Conservation (phyloP, 768 basidiomycete species). For the Tephrocybe sp. region DNA sequence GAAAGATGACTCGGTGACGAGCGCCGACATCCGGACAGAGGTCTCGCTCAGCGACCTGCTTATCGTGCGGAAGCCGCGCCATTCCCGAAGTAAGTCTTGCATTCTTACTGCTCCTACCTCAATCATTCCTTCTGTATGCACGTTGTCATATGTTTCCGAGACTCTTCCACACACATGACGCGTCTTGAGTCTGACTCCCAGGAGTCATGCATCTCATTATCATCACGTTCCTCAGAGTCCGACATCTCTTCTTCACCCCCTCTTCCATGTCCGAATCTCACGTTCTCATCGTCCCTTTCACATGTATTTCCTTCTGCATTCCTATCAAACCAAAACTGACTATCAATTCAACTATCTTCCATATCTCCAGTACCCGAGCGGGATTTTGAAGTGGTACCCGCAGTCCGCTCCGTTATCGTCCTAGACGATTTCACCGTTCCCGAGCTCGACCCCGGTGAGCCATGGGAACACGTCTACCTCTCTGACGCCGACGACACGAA, state of each 20-base stretch:
- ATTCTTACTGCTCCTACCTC: constrained; percentile 2
- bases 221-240: too few relatives aligned
- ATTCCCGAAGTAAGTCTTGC: constrained; percentile 36
- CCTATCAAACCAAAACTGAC: background rate
- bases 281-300: constrained; percentile 1
- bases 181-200: constrained; percentile 4
- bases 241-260: background rate
- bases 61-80: constrained; percentile 36
- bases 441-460: constrained; percentile 48
- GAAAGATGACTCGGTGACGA: constrained; percentile 21
- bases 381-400: constrained; percentile 58
- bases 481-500: constrained; percentile 34
- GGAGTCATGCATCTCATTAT: too few relatives aligned
- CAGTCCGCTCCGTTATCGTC: constrained; percentile 52
- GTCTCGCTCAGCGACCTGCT: constrained; percentile 22
- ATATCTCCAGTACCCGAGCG: constrained; percentile 29
- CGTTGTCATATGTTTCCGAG: background rate
- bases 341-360: background rate
- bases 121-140: too few relatives aligned
- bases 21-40: constrained; percentile 10
- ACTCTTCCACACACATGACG: background rate
- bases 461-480: constrained; percentile 54
- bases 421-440: constrained; percentile 45
- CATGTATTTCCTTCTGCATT: too few relatives aligned
- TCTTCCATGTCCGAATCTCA: background rate